Percentiles rank a stretch among this genome's conserved stretches.
Evolutionary conservation across 1,139 yeast genomes (phyloP).

Genomic region (Pneumocystis carinii): DNA sequence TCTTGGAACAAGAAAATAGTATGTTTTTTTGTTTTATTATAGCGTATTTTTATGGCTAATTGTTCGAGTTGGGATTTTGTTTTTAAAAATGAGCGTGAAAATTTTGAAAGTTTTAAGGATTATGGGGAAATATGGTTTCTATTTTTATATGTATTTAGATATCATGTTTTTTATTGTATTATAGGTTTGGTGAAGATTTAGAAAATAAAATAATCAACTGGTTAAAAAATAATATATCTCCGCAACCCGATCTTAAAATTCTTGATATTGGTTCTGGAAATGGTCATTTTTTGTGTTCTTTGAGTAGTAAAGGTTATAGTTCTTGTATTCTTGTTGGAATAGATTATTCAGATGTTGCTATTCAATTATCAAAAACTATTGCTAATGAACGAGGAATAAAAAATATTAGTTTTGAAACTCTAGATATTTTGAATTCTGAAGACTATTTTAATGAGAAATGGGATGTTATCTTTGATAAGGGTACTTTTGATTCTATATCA

Average conservation of each 20-base stretch:
- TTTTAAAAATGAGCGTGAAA: neutral
- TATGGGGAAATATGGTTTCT: neutral
- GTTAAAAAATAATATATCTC: slow-evolving; percentile 30
- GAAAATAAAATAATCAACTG: slow-evolving; percentile 67
- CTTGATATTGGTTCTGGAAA: slow-evolving; percentile 92
- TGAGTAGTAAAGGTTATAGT: slow-evolving; percentile 44
- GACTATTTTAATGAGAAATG: slow-evolving; percentile 27
- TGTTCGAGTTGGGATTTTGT: neutral
- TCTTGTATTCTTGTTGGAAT: slow-evolving; percentile 46
- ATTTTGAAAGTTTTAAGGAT: neutral
- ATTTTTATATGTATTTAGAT: neutral
- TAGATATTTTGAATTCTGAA: slow-evolving; percentile 20
- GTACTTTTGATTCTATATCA: slow-evolving; percentile 93
- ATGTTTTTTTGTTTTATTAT: neutral
- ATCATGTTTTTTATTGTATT: slow-evolving; percentile 30
- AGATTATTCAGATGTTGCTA: slow-evolving; percentile 72
- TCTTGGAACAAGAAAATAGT: neutral
- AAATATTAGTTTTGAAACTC: slow-evolving; percentile 28
- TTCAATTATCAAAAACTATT: slow-evolving; percentile 52
- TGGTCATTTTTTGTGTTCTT: slow-evolving; percentile 67
- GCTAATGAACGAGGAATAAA: slow-evolving; percentile 30
- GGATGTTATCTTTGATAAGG: slow-evolving; percentile 77
- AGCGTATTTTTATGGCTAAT: neutral
- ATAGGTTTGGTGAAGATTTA: slow-evolving; percentile 92
- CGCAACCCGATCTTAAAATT: slow-evolving; percentile 21